Evolutionary conservation across 2,329 filamentous ascomycete genomes (phyloP), one percentile per base, ranked within the genome.

Genomic region (Helotiales sp.): DNA sequence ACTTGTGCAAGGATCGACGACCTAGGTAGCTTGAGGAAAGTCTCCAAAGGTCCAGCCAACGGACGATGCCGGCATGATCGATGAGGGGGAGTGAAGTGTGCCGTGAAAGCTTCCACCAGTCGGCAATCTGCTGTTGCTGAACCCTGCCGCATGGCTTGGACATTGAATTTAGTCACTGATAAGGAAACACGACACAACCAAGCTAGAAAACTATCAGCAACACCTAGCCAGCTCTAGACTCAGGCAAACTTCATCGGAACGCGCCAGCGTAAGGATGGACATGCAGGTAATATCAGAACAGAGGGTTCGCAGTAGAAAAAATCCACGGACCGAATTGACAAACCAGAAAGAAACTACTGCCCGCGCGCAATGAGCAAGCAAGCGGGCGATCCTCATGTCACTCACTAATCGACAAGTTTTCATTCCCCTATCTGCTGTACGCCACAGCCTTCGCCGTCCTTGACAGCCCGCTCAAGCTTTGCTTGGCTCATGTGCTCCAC

Each of bases 141-240:
- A 40, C 49, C 28, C 17, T 28, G n/a, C 20, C 37, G 45, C 22
- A 65, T 49, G 64, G 61, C 60, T 65, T 55, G 64, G 43, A 61
- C 30, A 28, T 57, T 32, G 20, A 20, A 47, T 67, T 69, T 70
- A 73, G 68, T 70, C 67, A 68, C 67, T 69, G 70, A 70, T 73
- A 72, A 70, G 67, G 50, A 68, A 68, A 60, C 34, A 37, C 13
- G 28, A 43, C 24, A 57, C 57, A 50, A 50, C 32, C 45, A 30
- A 26, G 30, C 55, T 43, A 65, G 57, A 40, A 50, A 65, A 43
- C 17, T 32, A 52, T 34, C 40, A 57, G 11, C 32, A 20, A 40
- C 11, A 17, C 13, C 43, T 20, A 32, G 47, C 47, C 37, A n/a
- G 45, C 49, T 61, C 57, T 52, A 61, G 57, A 43, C 30, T 49